Conservation (phyloP, 495 filamentous ascomycete genomes). For the Platismatia glauca region DNA sequence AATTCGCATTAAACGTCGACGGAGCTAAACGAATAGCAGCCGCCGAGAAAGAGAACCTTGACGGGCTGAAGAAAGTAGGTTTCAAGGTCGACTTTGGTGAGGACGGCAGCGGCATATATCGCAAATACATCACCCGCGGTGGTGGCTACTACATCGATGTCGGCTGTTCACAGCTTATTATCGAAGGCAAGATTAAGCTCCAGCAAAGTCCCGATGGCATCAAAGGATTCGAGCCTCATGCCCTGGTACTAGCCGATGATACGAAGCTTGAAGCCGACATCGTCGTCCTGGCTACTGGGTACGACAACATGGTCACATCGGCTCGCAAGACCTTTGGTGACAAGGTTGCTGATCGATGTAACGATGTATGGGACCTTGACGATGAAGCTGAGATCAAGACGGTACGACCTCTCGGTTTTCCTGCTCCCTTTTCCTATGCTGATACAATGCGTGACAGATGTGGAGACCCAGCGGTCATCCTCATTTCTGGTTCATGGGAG, state of each 20-base stretch:
- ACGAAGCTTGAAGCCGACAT: conserved; percentile 62
- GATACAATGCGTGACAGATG: too few relatives aligned
- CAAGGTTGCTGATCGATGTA: conserved; percentile 53
- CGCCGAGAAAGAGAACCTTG: too few relatives aligned
- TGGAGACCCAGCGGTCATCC: conserved; percentile 63
- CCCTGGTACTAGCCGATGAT: conserved; percentile 57
- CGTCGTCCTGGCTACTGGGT: conserved; percentile 76
- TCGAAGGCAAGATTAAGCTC: conserved; percentile 65
- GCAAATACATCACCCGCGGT: conserved; percentile 65
- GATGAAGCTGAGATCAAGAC: conserved; percentile 66
- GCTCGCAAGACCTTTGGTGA: conserved; percentile 59
- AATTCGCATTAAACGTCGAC: too few relatives aligned
- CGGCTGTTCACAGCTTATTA: conserved; percentile 56
- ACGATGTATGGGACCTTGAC: conserved; percentile 64
- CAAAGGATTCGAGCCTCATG: conserved; percentile 46
- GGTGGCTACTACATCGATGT: conserved; percentile 81
- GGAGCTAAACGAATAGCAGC: too few relatives aligned
- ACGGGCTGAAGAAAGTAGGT: too few relatives aligned
- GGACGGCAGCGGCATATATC: conserved; percentile 51
- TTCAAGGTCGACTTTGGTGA: conserved; percentile 62
- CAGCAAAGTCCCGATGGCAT: conserved; percentile 65
- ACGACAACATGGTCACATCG: conserved; percentile 64
- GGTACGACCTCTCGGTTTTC: too few relatives aligned
- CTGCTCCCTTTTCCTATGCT: too few relatives aligned
- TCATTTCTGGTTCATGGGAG: conserved; percentile 77